Percentiles rank a stretch among this genome's conserved stretches.
These are phyloP conservation scores for Narthecium ossifragum DNA, from an alignment of 106 monocot genomes.

Conservation along the genomic window DNA sequence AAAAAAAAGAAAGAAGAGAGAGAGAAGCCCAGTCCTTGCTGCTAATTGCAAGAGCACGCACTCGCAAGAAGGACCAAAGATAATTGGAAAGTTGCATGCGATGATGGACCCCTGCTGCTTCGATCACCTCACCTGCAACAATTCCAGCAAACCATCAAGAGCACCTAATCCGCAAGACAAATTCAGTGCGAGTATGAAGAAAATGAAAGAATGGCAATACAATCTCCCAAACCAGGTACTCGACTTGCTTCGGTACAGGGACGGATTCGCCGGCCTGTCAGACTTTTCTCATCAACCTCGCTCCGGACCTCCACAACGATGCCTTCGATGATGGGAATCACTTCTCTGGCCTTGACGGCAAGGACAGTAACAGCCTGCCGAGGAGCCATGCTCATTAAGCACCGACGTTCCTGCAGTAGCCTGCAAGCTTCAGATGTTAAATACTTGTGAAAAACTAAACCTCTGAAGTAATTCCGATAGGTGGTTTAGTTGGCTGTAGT, in stretches of 20 bases:
- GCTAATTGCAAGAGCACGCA: conserved; percentile 90
- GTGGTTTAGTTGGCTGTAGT: no score
- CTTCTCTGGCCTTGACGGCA: conserved; percentile 90
- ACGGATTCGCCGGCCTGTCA: conserved; percentile 92
- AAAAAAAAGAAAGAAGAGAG: no score
- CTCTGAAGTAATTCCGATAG: no score
- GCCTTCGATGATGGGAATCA: conserved; percentile 89
- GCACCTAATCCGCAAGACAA: neutral
- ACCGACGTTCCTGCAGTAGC: conserved; percentile 78
- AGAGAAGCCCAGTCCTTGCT: conserved; percentile 68
- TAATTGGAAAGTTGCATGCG: conserved; percentile 51
- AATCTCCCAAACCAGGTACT: conserved; percentile 85
- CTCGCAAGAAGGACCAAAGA: conserved; percentile 89
- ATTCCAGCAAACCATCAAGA: neutral
- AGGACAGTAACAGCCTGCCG: conserved; percentile 78
- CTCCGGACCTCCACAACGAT: conserved; percentile 69
- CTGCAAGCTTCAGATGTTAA: conserved; percentile 16
- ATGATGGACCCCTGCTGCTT: conserved; percentile 39
- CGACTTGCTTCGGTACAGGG: conserved; percentile 68
- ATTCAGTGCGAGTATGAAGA: no score
- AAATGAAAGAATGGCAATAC: conserved; percentile 20
- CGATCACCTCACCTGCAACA: conserved; percentile 61
- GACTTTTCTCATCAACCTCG: conserved; percentile 79
- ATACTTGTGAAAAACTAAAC: no score
- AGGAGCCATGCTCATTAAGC: conserved; percentile 83